Conservation (phyloP, 106 monocot genomes). For the Apostasia shenzhenica region DNA sequence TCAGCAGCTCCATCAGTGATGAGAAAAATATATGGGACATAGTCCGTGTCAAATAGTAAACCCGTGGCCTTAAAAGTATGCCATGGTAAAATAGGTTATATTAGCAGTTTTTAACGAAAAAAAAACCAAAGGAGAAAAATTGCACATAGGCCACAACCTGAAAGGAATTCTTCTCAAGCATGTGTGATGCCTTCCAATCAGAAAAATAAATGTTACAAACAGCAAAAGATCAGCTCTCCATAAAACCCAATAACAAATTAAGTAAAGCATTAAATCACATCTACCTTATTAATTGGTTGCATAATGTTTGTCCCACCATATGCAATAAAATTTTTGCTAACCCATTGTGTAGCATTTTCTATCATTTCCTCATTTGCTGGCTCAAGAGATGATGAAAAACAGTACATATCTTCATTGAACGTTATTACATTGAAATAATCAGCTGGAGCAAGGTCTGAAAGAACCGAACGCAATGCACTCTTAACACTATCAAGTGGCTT, state of each 20-base stretch:
- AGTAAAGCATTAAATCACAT: not conserved
- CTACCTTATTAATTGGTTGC: conserved; percentile 72
- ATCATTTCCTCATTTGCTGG: conserved; percentile 47
- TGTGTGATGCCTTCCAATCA: no score
- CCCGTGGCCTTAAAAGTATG: conserved; percentile 38
- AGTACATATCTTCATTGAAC: conserved; percentile 59
- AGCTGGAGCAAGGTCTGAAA: conserved; percentile 49
- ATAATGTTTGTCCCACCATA: conserved; percentile 68
- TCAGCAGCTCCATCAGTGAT: conserved; percentile 94
- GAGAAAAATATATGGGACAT: conserved; percentile 70
- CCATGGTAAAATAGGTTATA: not conserved
- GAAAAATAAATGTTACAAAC: not conserved
- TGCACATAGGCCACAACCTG: not conserved
- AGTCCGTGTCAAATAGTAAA: conserved; percentile 43
- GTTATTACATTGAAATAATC: conserved; percentile 77
- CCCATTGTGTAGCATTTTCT: conserved; percentile 59
- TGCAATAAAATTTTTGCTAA: conserved; percentile 57
- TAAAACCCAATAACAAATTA: not conserved
- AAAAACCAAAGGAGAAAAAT: not conserved
- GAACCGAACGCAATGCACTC: conserved; percentile 45
- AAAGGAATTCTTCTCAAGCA: no score
- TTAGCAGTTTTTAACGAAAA: not conserved
- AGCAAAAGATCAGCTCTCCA: not conserved
- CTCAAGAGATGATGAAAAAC: conserved; percentile 74
- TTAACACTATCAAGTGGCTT: conserved; percentile 72